Evolutionary conservation across 306 rosid species (phyloP).

Genomic region (Vigna hirtella): DNA sequence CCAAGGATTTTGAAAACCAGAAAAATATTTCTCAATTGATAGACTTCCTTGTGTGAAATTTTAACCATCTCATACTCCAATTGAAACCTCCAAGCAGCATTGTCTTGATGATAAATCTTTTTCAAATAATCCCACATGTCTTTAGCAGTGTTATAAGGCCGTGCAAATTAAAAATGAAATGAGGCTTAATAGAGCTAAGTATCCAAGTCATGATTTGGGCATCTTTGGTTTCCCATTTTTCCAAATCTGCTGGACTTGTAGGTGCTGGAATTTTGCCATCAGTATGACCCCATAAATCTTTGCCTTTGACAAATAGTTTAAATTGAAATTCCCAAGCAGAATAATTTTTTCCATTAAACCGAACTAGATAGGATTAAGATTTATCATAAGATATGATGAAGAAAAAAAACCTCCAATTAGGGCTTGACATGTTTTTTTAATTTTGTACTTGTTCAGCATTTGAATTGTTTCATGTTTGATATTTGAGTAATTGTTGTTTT

Average conservation of each 20-base stretch:
- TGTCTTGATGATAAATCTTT: background rate
- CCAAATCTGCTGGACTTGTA: background rate
- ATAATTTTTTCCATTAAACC: background rate
- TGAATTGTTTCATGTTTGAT: background rate
- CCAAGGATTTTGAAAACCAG: background rate
- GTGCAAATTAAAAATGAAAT: background rate
- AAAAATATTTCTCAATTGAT: background rate
- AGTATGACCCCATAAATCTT: background rate
- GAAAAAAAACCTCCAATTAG: no score
- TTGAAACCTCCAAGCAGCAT: background rate
- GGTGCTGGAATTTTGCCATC: background rate
- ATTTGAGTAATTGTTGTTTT: background rate
- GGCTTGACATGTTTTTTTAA: background rate
- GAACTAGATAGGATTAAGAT: no score
- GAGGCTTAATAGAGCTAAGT: background rate
- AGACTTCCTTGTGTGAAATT: background rate
- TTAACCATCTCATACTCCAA: background rate
- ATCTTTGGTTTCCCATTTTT: background rate
- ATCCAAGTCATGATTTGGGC: background rate
- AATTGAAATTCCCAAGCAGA: background rate
- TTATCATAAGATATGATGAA: background rate
- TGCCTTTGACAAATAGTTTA: background rate
- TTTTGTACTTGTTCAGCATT: background rate
- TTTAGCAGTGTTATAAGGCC: background rate
- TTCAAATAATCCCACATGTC: slow-evolving; percentile 1